A percentile compares a stretch with the other conserved stretches of the same genome.
Evolutionary conservation across 23 red algal genomes (phyloP).

Genomic region (Gracilaria domingensis): DNA sequence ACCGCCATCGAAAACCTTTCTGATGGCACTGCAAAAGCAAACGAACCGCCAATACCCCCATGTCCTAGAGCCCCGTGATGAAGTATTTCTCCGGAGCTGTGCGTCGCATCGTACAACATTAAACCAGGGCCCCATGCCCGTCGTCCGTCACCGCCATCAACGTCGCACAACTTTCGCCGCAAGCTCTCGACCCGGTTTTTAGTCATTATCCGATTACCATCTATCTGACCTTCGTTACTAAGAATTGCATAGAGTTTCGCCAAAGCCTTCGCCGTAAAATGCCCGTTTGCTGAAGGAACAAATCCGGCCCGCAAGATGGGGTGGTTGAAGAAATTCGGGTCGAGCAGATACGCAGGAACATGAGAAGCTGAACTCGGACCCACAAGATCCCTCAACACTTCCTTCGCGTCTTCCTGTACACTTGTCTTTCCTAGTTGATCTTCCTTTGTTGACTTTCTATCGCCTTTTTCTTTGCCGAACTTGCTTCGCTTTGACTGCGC

Average conservation of each 20-base stretch:
- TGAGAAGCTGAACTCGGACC: neutral
- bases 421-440: neutral
- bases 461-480: neutral
- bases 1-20: constrained; percentile 76
- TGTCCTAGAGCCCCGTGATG: constrained; percentile 59
- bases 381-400: constrained; percentile 20
- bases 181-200: constrained; percentile 21
- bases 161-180: constrained; percentile 17
- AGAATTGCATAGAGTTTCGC: constrained; percentile 69
- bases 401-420: constrained; percentile 14
- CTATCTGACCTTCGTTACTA: constrained; percentile 56
- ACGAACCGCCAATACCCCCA: constrained; percentile 82
- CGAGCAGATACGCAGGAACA: constrained; percentile 60
- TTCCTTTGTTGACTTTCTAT: neutral
- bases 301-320: constrained; percentile 62
- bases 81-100: constrained; percentile 20
- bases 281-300: constrained; percentile 85
- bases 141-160: constrained; percentile 26
- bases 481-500: neutral
- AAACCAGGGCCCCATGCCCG: constrained; percentile 59
- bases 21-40: constrained; percentile 78
- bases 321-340: constrained; percentile 83
- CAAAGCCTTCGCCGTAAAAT: constrained; percentile 83
- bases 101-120: constrained; percentile 43
- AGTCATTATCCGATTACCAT: constrained; percentile 16